These are phyloP conservation scores for Ajuga chamaepitys DNA, from an alignment of 257 asterid species.

Conservation along the genomic window DNA sequence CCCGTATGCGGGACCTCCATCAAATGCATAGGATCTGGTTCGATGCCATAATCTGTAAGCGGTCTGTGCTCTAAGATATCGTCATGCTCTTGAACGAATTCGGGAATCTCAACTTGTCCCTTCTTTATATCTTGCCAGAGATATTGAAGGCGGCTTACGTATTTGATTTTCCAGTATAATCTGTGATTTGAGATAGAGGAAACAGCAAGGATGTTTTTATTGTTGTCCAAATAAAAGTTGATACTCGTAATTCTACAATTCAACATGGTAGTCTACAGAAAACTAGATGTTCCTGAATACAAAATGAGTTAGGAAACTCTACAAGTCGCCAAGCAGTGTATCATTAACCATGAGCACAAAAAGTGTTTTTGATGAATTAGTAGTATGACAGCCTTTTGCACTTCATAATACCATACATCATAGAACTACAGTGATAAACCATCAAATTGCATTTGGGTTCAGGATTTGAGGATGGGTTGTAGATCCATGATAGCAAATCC, in stretches of 20 bases:
- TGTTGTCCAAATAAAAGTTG: neutral
- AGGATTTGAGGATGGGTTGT: no score
- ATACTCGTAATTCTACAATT: neutral
- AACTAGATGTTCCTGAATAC: neutral
- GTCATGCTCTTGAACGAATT: slow-evolving; percentile 73
- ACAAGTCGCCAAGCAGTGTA: neutral
- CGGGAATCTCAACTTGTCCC: slow-evolving; percentile 76
- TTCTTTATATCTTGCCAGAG: slow-evolving; percentile 90
- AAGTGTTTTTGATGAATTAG: neutral
- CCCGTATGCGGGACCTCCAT: slow-evolving; percentile 53
- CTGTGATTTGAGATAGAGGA: slow-evolving; percentile 24
- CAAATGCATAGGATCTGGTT: slow-evolving; percentile 72
- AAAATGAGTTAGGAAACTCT: no score
- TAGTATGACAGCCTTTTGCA: no score
- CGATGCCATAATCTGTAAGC: slow-evolving; percentile 87
- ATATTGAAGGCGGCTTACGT: slow-evolving; percentile 82
- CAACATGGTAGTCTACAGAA: neutral
- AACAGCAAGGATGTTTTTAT: neutral
- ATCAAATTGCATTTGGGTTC: no score
- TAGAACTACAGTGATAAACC: no score
- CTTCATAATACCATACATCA: no score
- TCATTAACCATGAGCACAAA: neutral
- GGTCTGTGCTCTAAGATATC: slow-evolving; percentile 81
- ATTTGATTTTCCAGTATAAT: slow-evolving; percentile 87
- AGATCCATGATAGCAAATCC: no score